Conservation (phyloP, 192 early-diverging fungal genomes). For the Coemansia umbellata region DNA sequence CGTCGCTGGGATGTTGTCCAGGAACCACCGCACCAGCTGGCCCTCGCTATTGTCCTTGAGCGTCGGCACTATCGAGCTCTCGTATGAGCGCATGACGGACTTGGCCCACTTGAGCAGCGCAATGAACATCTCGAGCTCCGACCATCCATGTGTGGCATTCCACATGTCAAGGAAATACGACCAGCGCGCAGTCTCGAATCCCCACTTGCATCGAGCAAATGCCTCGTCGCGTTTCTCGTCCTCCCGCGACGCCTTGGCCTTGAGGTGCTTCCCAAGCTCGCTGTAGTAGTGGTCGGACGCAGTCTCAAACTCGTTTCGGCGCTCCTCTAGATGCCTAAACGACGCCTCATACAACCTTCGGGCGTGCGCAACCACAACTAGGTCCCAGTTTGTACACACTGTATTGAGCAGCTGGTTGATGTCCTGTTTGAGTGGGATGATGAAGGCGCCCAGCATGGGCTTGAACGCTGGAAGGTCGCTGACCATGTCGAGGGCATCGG, state of each 20-base stretch:
- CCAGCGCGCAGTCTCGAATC: constrained; percentile 40
- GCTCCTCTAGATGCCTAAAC: constrained; percentile 39
- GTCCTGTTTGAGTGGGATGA: constrained; percentile 32
- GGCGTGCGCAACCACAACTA: constrained; percentile 22
- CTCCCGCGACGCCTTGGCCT: constrained; percentile 21
- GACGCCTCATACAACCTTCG: constrained; percentile 32
- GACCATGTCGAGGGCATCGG: constrained; percentile 6
- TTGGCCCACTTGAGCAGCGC: constrained; percentile 40
- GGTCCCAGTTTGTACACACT: constrained; percentile 43
- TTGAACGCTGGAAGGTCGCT: constrained; percentile 17
- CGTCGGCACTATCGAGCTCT: neutral
- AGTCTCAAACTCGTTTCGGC: constrained; percentile 25
- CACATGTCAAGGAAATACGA: constrained; percentile 44
- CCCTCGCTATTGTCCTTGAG: neutral
- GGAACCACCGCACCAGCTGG: constrained; percentile 13
- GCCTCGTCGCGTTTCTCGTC: constrained; percentile 29
- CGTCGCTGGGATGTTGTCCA: constrained; percentile 14
- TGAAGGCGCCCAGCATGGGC: constrained; percentile 20
- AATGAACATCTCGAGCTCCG: constrained; percentile 43
- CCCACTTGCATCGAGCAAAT: constrained; percentile 16
- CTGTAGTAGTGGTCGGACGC: constrained; percentile 30
- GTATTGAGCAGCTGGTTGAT: constrained; percentile 32
- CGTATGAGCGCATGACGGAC: constrained; percentile 28
- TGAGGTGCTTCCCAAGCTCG: constrained; percentile 36
- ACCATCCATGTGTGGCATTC: constrained; percentile 38